These are phyloP conservation scores for Puccinia hordei DNA, from an alignment of 1,284 basidiomycete genomes.

Conservation along the genomic window DNA sequence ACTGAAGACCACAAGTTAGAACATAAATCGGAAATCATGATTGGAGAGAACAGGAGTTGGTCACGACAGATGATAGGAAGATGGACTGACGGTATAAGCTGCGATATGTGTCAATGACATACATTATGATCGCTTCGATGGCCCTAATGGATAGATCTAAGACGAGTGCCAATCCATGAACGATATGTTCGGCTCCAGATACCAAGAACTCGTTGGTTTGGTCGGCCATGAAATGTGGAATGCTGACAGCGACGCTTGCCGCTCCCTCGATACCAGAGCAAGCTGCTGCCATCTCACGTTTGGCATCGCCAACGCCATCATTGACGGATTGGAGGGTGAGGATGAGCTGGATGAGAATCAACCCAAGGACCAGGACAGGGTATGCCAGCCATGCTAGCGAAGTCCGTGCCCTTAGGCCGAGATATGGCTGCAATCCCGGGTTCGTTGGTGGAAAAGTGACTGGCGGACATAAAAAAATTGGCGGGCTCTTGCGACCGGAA, in stretches of 20 bases:
- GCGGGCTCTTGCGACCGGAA: neutral
- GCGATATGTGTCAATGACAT: constrained; percentile 57
- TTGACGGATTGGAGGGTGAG: constrained; percentile 52
- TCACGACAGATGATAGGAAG: constrained; percentile 12
- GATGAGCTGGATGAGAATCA: constrained; percentile 55
- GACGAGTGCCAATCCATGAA: constrained; percentile 55
- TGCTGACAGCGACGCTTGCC: constrained; percentile 54
- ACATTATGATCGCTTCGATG: constrained; percentile 55
- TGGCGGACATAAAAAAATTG: neutral
- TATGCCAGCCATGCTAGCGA: constrained; percentile 55
- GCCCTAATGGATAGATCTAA: constrained; percentile 55
- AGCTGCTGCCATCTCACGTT: constrained; percentile 52
- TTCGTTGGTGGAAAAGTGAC: neutral
- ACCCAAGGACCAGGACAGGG: constrained; percentile 55
- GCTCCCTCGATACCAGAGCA: constrained; percentile 55
- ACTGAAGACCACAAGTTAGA: constrained; percentile 44
- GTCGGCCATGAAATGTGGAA: constrained; percentile 56
- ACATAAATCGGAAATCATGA: neutral
- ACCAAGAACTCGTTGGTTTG: constrained; percentile 54
- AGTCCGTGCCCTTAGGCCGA: constrained; percentile 56
- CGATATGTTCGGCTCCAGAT: constrained; percentile 53
- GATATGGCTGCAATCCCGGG: constrained; percentile 53
- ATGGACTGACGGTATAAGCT: constrained; percentile 55
- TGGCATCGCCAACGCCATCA: constrained; percentile 53
- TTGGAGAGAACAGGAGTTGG: neutral